Conservation (phyloP, 2,329 filamentous ascomycete species). For the Chrysoporthe puriensis region DNA sequence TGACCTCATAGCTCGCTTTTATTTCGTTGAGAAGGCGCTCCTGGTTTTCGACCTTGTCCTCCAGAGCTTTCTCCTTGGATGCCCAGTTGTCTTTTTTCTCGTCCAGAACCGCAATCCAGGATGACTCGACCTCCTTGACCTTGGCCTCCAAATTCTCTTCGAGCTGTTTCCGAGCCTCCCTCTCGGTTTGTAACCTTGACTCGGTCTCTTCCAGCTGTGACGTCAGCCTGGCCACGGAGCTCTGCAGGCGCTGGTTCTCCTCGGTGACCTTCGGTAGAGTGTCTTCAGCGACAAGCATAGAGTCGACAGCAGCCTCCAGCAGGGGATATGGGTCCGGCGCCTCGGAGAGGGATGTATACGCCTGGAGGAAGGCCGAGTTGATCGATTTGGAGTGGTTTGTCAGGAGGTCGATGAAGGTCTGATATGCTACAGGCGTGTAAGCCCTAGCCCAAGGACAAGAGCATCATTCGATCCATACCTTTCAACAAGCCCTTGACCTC, state of each 20-base stretch:
- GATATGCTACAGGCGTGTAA: slow-evolving; percentile 69
- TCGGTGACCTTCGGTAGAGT: slow-evolving; percentile 86
- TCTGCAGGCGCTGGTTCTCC: slow-evolving; percentile 87
- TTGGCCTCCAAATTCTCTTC: slow-evolving; percentile 78
- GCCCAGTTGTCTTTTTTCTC: slow-evolving; percentile 98
- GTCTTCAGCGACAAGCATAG: slow-evolving; percentile 88
- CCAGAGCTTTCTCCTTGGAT: slow-evolving; percentile 82
- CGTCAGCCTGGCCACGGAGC: slow-evolving; percentile 74
- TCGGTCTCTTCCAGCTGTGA: slow-evolving; percentile 84
- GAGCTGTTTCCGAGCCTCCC: slow-evolving; percentile 70
- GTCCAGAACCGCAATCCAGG: slow-evolving; percentile 85
- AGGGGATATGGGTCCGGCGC: slow-evolving; percentile 95
- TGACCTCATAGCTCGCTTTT: slow-evolving; percentile 96
- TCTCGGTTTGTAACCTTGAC: slow-evolving; percentile 76
- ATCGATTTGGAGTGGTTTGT: slow-evolving; percentile 95
- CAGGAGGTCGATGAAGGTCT: slow-evolving; percentile 94
- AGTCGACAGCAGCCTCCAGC: slow-evolving; percentile 94
- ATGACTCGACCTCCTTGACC: slow-evolving; percentile 86
- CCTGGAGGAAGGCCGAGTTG: slow-evolving; percentile 88
- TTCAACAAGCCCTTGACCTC: slow-evolving; percentile 92
- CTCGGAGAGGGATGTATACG: slow-evolving; percentile 92
- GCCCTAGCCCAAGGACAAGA: slow-evolving; percentile 14
- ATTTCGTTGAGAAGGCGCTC: slow-evolving; percentile 90
- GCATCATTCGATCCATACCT: slow-evolving; percentile 51
- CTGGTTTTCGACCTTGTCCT: slow-evolving; percentile 94